phyloP scores from a whole-genome alignment of 2,329 filamentous ascomycete species.

The Pyricularia sp. region DNA sequence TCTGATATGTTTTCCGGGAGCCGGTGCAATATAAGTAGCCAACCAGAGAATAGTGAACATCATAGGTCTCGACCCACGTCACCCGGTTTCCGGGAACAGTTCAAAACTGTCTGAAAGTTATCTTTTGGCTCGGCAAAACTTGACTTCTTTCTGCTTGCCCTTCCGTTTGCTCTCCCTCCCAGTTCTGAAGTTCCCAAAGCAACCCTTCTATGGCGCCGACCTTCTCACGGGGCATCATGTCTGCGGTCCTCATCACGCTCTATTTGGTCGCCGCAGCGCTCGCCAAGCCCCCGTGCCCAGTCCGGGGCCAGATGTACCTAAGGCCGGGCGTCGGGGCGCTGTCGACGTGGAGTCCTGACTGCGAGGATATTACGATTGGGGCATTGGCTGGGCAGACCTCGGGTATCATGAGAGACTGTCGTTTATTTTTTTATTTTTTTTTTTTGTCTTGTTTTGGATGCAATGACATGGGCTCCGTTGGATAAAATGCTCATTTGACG shows the following conservation, averaged over 20 bases:
- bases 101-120: background rate
- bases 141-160: background rate
- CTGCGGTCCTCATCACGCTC: background rate
- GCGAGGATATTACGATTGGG: slow-evolving; percentile 10
- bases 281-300: slow-evolving; percentile 17
- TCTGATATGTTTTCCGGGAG: background rate
- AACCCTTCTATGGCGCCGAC: background rate
- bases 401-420: slow-evolving; percentile 21
- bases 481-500: background rate
- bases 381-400: slow-evolving; percentile 15
- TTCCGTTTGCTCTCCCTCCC: background rate
- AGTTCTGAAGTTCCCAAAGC: background rate
- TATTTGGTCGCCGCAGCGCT: background rate
- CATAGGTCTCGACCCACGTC: background rate
- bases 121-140: background rate
- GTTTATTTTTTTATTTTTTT: slow-evolving; percentile 7
- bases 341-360: slow-evolving; percentile 1
- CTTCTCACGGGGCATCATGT: background rate
- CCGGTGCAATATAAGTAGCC: background rate
- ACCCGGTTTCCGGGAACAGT: background rate
- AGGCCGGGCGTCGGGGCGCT: slow-evolving; percentile 13
- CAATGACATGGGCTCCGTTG: background rate
- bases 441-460: background rate
- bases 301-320: slow-evolving; percentile 18
- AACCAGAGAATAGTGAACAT: background rate